phyloP scores from a whole-genome alignment of 116 monocot genomes.

The Phalaenopsis hybrid region DNA sequence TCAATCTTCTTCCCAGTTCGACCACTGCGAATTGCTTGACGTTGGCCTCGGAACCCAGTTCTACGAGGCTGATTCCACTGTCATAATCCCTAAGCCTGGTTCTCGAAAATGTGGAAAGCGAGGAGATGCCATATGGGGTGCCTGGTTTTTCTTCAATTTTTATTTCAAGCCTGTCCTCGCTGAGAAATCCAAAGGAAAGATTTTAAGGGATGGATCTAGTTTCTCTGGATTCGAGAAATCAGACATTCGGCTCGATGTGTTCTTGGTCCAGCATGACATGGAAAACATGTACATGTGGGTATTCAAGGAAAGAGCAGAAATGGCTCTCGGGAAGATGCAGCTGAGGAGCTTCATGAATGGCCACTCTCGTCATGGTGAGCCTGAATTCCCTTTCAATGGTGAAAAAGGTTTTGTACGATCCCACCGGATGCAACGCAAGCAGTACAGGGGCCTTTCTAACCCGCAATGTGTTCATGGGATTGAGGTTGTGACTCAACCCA shows the following conservation, averaged over 20 bases:
- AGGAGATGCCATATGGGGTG: slow-evolving; percentile 10
- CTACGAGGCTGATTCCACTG: slow-evolving; percentile 24
- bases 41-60: slow-evolving; percentile 11
- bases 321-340: slow-evolving; percentile 31
- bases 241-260: slow-evolving; percentile 21
- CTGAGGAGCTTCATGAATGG: slow-evolving; percentile 33
- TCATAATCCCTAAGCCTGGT: slow-evolving; percentile 32
- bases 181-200: slow-evolving; percentile 17
- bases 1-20: slow-evolving; percentile 18
- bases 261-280: slow-evolving; percentile 33
- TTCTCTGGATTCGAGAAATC: slow-evolving; percentile 16
- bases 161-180: slow-evolving; percentile 15
- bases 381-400: slow-evolving; percentile 25
- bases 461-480: slow-evolving; percentile 40
- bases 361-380: slow-evolving; percentile 26
- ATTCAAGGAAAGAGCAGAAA: slow-evolving; percentile 22
- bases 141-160: slow-evolving; percentile 20
- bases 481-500: slow-evolving; percentile 23
- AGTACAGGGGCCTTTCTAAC: slow-evolving; percentile 34
- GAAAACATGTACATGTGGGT: slow-evolving; percentile 39
- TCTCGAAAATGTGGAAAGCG: slow-evolving; percentile 31
- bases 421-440: slow-evolving; percentile 38
- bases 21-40: slow-evolving; percentile 17
- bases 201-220: slow-evolving; percentile 8
- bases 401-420: slow-evolving; percentile 38